Evolutionary conservation across 2,329 filamentous ascomycete species (phyloP).

Genomic region (Trichoderma polysporum): DNA sequence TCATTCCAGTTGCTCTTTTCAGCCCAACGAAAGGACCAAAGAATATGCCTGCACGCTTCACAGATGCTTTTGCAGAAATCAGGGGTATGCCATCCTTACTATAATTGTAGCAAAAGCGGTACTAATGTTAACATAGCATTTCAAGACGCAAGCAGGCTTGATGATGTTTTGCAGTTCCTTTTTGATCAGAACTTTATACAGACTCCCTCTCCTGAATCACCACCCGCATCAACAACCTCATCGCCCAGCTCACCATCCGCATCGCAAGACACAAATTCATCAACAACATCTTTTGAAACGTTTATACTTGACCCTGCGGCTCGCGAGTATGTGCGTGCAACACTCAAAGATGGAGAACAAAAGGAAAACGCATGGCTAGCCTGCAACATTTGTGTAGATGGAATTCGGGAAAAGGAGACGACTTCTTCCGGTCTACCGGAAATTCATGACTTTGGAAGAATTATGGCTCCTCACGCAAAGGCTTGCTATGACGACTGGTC

Average conservation of each 20-base stretch:
- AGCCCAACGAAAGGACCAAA: conserved; percentile 14
- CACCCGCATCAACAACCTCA: conserved; percentile 22
- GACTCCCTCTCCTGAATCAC: conserved; percentile 23
- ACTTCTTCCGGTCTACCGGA: conserved; percentile 26
- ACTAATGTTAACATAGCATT: conserved; percentile 21
- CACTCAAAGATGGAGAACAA: conserved; percentile 25
- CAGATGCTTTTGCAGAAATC: conserved; percentile 22
- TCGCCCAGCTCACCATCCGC: conserved; percentile 24
- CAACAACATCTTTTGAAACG: conserved; percentile 23
- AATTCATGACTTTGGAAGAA: conserved; percentile 29
- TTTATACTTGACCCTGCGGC: conserved; percentile 29
- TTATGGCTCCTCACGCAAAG: conserved; percentile 31
- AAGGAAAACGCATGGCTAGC: conserved; percentile 29
- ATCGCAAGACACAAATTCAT: conserved; percentile 22
- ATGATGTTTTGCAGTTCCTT: conserved; percentile 28
- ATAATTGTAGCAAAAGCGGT: not conserved
- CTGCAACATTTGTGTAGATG: conserved; percentile 28
- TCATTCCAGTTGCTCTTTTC: conserved; percentile 28
- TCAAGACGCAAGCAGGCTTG: conserved; percentile 25
- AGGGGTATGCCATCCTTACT: conserved; percentile 15
- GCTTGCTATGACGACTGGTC: conserved; percentile 31
- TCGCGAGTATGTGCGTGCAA: conserved; percentile 26
- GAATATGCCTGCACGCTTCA: conserved; percentile 22
- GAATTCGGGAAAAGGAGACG: conserved; percentile 25
- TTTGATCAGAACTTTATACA: conserved; percentile 30